phyloP scores from a whole-genome alignment of 1,139 yeast species.

The Hyphopichia fennica region DNA sequence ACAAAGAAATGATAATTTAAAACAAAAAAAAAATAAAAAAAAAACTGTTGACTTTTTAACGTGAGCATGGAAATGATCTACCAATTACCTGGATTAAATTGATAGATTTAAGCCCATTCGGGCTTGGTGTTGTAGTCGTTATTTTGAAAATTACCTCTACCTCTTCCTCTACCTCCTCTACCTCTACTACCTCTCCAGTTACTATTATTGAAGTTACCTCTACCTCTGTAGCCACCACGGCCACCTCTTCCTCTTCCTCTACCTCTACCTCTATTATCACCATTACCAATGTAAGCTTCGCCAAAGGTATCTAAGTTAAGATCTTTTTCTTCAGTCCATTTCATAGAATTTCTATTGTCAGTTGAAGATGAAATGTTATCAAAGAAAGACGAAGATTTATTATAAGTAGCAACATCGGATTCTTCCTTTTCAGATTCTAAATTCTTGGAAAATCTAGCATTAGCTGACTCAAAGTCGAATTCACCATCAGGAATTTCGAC shows the following conservation, averaged over 20 bases:
- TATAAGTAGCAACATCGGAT: conserved; percentile 38
- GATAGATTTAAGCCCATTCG: conserved; percentile 35
- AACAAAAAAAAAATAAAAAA: no score
- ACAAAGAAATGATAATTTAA: no score
- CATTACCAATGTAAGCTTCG: conserved; percentile 37
- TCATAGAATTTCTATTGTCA: conserved; percentile 40
- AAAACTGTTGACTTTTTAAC: no score
- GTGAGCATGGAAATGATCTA: background rate
- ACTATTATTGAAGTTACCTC: conserved; percentile 6
- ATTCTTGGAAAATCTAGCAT: conserved; percentile 58
- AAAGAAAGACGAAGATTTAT: conserved; percentile 75
- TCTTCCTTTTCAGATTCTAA: conserved; percentile 26
- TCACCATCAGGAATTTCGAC: conserved; percentile 33
- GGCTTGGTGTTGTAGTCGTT: conserved; percentile 32
- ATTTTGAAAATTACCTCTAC: conserved; percentile 13
- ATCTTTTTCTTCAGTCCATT: conserved; percentile 63
- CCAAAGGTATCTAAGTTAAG: conserved; percentile 72
- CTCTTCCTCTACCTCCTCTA: conserved; percentile 20
- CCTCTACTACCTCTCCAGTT: conserved; percentile 24
- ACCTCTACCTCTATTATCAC: conserved; percentile 25
- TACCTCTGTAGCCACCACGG: conserved; percentile 19
- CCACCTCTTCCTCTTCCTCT: conserved; percentile 23
- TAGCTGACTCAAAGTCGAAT: conserved; percentile 64
- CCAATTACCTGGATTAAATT: no score
- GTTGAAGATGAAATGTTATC: conserved; percentile 71